Evolutionary conservation across 805 yeast species (phyloP).

Genomic region (Starmera caribaea): DNA sequence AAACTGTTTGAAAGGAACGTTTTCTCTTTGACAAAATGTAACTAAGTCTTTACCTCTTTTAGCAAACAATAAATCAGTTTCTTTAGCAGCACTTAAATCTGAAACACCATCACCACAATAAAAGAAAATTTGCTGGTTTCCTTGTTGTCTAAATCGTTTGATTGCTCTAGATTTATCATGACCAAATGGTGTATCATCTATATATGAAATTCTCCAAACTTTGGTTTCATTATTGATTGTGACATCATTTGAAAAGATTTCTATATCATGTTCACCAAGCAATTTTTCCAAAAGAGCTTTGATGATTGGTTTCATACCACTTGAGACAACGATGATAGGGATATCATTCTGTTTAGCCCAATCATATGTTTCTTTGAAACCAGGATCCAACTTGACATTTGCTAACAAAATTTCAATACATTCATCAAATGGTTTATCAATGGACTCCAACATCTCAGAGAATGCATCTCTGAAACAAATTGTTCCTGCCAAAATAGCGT

Average conservation of each 20-base stretch:
- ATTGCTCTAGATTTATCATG: conserved; percentile 90
- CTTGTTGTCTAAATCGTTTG: conserved; percentile 28
- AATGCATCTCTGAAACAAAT: conserved; percentile 76
- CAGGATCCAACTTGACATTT: conserved; percentile 77
- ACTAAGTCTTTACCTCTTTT: conserved; percentile 87
- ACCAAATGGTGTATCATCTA: conserved; percentile 83
- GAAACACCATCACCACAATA: conserved; percentile 98
- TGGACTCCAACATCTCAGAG: conserved; percentile 72
- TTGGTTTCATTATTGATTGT: conserved; percentile 37
- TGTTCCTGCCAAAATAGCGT: conserved; percentile 60
- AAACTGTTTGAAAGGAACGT: conserved; percentile 80
- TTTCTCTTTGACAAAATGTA: conserved; percentile 70
- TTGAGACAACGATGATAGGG: conserved; percentile 80
- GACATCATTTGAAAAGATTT: conserved; percentile 77
- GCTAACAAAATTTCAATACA: conserved; percentile 64
- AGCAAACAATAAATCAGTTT: conserved; percentile 89
- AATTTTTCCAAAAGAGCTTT: conserved; percentile 62
- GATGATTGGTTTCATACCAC: conserved; percentile 93
- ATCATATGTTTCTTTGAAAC: conserved; percentile 70
- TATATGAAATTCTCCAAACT: conserved; percentile 77
- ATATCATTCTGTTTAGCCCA: conserved; percentile 68
- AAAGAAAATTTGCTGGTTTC: conserved; percentile 52
- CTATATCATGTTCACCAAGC: conserved; percentile 66
- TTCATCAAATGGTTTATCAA: conserved; percentile 66
- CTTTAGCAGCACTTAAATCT: conserved; percentile 90